These are phyloP conservation scores for Austroboletus eburneus DNA, from an alignment of 768 basidiomycete genomes.

Conservation along the genomic window DNA sequence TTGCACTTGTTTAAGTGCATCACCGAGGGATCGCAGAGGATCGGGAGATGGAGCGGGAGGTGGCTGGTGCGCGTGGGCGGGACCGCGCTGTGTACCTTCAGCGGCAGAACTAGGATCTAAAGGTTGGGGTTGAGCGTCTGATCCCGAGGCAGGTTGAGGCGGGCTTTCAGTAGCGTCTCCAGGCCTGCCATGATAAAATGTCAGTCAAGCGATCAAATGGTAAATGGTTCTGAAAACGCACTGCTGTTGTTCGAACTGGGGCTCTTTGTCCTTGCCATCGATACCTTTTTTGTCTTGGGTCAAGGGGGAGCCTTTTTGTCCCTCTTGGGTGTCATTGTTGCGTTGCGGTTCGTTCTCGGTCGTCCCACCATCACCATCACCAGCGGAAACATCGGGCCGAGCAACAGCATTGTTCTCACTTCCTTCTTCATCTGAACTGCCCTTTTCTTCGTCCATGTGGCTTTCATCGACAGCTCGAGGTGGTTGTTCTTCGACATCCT, in stretches of 20 bases:
- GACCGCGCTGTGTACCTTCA: slow-evolving; percentile 45
- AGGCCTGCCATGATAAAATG: slow-evolving; percentile 3
- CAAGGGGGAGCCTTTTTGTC: slow-evolving; percentile 18
- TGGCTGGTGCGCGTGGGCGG: slow-evolving; percentile 37
- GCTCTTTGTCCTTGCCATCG: slow-evolving; percentile 24
- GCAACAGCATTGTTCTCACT: slow-evolving; percentile 27
- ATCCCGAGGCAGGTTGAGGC: slow-evolving; percentile 1
- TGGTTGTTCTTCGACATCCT: slow-evolving; percentile 19
- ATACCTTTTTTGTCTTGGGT: slow-evolving; percentile 10
- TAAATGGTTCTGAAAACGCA: slow-evolving; percentile 7
- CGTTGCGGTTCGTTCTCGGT: slow-evolving; percentile 15
- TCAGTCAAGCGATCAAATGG: background rate
- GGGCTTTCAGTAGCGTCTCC: slow-evolving; percentile 10
- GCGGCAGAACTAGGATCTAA: slow-evolving; percentile 33
- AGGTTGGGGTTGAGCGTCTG: slow-evolving; percentile 8
- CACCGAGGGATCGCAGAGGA: slow-evolving; percentile 76
- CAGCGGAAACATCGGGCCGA: slow-evolving; percentile 34
- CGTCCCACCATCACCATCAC: slow-evolving; percentile 21
- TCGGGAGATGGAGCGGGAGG: slow-evolving; percentile 38
- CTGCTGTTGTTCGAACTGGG: slow-evolving; percentile 7
- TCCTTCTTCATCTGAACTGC: slow-evolving; percentile 28
- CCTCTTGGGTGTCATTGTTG: slow-evolving; percentile 17
- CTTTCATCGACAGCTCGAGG: slow-evolving; percentile 18
- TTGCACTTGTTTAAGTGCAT: slow-evolving; percentile 75
- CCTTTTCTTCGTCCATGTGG: slow-evolving; percentile 20